Evolutionary conservation across 202 grass and related monocot genomes (phyloP), one percentile per base, ranked within the genome.

Genomic region (Zoysia matrella): DNA sequence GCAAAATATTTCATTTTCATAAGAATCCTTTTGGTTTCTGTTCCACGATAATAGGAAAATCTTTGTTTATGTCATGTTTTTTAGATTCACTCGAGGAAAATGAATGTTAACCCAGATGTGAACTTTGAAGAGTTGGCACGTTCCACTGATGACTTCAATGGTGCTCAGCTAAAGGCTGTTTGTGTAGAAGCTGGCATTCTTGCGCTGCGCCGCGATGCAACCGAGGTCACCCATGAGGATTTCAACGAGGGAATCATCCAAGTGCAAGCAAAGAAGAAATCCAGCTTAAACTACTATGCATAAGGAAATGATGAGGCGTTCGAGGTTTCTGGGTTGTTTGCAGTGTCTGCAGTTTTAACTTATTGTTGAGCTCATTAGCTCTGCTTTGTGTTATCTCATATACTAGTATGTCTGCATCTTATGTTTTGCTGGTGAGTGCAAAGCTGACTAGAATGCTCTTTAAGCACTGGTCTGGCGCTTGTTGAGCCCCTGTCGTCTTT

Each of bases 131-230:
- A 95, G 90, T 47, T 98, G 82, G 92, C 95, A 2, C 86, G 92
- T 4, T 90, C 87, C 42, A 98, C 95, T 6, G 92, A 98, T 62
- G 90, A 93, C 82, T 98, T 93, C 57, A 93, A 98, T 22, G 90
- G 95, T n/a, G 95, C 95, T 40, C 90, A 98, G 73, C 62, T 98
- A 70, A 98, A 98, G 84, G 92, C 95, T 15, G 92, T 98, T 68
- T 95, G 95, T 72, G 92, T 95, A 54, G 95, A 98, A 84, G 95
- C 95, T 48, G 95, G 95, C 65, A 98, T 95, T 89, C 90, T 95
- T 39, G 90, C 92, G 43, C 74, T 98, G 52, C 92, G 90, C 5
- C 87, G 89, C 49, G 95, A 98, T 73, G 92, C 95, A 73, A 98
- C 92, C 16, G 92, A 98, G 87, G 89, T 95, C 47, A 95, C 89